A percentile compares a stretch with the other conserved stretches of the same genome.
These are phyloP conservation scores for Chlorencoelia australis DNA, from an alignment of 2,329 filamentous ascomycete genomes.

Conservation along the genomic window DNA sequence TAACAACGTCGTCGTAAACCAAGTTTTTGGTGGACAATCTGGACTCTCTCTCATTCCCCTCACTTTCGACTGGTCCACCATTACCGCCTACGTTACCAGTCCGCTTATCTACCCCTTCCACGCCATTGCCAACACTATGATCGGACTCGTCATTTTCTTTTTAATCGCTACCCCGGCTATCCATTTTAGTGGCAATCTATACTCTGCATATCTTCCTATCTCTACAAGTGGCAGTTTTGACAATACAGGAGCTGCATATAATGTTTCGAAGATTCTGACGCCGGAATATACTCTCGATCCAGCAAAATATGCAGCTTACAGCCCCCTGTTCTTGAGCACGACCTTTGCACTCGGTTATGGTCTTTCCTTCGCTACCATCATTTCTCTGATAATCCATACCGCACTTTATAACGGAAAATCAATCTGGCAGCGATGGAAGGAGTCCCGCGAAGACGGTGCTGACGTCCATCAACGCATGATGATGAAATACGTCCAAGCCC, in stretches of 20 bases:
- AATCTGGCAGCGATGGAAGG: constrained; percentile 59
- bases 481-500: constrained; percentile 36
- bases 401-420: constrained; percentile 53
- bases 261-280: constrained; percentile 50
- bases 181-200: constrained; percentile 60
- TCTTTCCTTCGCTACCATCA: constrained; percentile 57
- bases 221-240: constrained; percentile 43
- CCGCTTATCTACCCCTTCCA: constrained; percentile 41
- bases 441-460: constrained; percentile 39
- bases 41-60: constrained; percentile 60
- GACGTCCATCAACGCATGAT: constrained; percentile 39
- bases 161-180: constrained; percentile 46
- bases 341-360: constrained; percentile 48
- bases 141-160: constrained; percentile 57
- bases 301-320: constrained; percentile 41
- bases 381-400: constrained; percentile 51
- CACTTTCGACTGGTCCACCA: constrained; percentile 68
- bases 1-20: constrained; percentile 57
- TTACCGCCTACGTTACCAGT: constrained; percentile 28
- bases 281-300: constrained; percentile 47
- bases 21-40: constrained; percentile 58
- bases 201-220: constrained; percentile 42
- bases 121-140: constrained; percentile 62
- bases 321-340: constrained; percentile 37
- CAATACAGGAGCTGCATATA: constrained; percentile 38